These are phyloP conservation scores for Cantharellus anzutake DNA, from an alignment of 768 basidiomycete genomes.

Conservation along the genomic window DNA sequence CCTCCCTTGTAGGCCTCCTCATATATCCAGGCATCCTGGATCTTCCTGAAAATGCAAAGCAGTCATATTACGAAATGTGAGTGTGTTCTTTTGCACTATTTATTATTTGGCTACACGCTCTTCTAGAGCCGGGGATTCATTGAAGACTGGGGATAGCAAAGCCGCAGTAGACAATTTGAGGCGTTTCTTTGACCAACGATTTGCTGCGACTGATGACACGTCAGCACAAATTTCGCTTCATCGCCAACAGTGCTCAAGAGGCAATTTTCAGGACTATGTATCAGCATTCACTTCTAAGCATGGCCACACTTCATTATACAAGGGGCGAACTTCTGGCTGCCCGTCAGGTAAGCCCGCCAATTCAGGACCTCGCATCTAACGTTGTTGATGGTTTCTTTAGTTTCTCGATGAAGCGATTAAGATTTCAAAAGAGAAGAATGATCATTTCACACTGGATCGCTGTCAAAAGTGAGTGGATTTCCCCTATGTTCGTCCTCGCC, in stretches of 20 bases:
- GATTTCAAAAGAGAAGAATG: constrained; percentile 53
- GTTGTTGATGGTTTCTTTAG: constrained; percentile 20
- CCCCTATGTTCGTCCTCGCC: not conserved
- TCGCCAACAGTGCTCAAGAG: not conserved
- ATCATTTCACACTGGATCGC: constrained; percentile 54
- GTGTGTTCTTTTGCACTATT: constrained; percentile 33
- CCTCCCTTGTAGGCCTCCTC: constrained; percentile 21
- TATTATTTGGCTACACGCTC: not conserved
- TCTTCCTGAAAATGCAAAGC: constrained; percentile 24
- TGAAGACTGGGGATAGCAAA: constrained; percentile 49
- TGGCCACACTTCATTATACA: constrained; percentile 61
- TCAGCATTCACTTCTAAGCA: constrained; percentile 59
- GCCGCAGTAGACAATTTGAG: constrained; percentile 51
- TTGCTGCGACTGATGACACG: constrained; percentile 67
- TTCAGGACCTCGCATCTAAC: not conserved
- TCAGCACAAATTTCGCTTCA: constrained; percentile 20
- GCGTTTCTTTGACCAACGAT: constrained; percentile 70
- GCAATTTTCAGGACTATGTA: constrained; percentile 38
- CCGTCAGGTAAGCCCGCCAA: constrained; percentile 30
- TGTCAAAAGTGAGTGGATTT: constrained; percentile 41
- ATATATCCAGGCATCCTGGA: constrained; percentile 35
- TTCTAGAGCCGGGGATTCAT: constrained; percentile 48
- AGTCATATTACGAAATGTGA: constrained; percentile 42
- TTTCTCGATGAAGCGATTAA: constrained; percentile 57
- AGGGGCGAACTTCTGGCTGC: constrained; percentile 49